phyloP scores from a whole-genome alignment of 768 basidiomycete species.

The Kwoniella sp. region DNA sequence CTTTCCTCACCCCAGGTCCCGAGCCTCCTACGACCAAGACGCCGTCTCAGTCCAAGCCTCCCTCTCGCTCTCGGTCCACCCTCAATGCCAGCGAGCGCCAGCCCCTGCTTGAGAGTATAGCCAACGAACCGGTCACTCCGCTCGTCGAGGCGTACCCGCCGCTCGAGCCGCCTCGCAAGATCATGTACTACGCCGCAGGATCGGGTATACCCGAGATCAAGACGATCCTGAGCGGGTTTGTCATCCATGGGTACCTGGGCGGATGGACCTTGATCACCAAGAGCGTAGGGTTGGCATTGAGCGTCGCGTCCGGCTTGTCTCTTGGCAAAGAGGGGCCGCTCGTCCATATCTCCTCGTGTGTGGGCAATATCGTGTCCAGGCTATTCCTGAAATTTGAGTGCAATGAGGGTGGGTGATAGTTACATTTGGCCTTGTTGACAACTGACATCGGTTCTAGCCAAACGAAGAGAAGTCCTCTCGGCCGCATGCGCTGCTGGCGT shows the following conservation, averaged over 20 bases:
- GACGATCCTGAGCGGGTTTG: conserved; percentile 61
- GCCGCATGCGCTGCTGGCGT: conserved; percentile 97
- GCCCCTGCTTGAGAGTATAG: conserved; percentile 19
- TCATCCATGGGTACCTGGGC: conserved; percentile 95
- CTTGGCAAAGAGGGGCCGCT: conserved; percentile 86
- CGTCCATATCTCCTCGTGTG: conserved; percentile 86
- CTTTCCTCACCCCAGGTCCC: conserved; percentile 45
- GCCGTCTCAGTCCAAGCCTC: neutral
- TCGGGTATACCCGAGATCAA: conserved; percentile 97
- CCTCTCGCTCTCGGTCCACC: conserved; percentile 1
- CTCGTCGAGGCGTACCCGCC: conserved; percentile 10
- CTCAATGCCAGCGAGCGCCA: conserved; percentile 25
- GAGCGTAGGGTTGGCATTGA: conserved; percentile 77
- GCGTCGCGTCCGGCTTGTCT: conserved; percentile 86
- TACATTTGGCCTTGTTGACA: neutral
- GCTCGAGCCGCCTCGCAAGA: conserved; percentile 54
- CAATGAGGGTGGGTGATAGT: conserved; percentile 83
- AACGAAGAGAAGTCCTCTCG: conserved; percentile 87
- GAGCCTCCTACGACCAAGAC: neutral
- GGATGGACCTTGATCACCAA: conserved; percentile 84
- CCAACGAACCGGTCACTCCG: conserved; percentile 13
- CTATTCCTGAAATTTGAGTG: conserved; percentile 83
- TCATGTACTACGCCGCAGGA: conserved; percentile 88
- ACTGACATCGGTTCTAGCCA: conserved; percentile 55
- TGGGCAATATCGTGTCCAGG: conserved; percentile 88